Evolutionary conservation across 2,329 filamentous ascomycete species (phyloP).

Genomic region (Cladosporium sp.): DNA sequence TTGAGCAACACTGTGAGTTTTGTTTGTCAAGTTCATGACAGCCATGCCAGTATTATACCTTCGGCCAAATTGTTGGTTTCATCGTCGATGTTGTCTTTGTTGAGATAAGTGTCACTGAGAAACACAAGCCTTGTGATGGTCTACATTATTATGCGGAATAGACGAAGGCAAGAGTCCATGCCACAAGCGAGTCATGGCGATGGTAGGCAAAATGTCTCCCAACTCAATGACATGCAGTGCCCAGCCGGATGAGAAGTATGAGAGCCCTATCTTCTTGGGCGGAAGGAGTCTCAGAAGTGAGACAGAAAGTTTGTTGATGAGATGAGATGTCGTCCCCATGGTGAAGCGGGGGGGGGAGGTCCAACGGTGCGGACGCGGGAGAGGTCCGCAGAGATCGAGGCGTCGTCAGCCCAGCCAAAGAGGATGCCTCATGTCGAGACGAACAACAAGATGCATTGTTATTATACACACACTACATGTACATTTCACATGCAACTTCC

Average conservation of each 20-base stretch:
- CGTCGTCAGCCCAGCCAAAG: slow-evolving; percentile 7
- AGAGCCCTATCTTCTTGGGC: not conserved
- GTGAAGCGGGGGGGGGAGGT: not conserved
- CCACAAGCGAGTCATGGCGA: not conserved
- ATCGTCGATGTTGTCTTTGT: not conserved
- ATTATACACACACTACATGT: not conserved
- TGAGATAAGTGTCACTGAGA: not conserved
- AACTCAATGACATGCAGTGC: not conserved
- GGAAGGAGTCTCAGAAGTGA: slow-evolving; percentile 1
- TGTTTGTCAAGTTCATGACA: not conserved
- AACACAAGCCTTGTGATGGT: not conserved
- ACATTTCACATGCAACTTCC: not conserved
- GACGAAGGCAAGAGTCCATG: not conserved
- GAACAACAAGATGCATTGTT: too few relatives aligned
- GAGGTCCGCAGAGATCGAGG: not conserved
- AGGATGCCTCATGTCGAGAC: not conserved
- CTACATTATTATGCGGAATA: not conserved
- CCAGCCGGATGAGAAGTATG: not conserved
- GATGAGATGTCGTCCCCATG: slow-evolving; percentile 7
- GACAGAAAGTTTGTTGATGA: not conserved
- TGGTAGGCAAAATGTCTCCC: not conserved
- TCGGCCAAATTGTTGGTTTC: not conserved
- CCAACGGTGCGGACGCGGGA: not conserved
- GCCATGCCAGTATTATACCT: not conserved
- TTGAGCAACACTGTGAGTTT: not conserved